A percentile compares a stretch with the other conserved stretches of the same genome.
Evolutionary conservation across 2,329 filamentous ascomycete species (phyloP).

Genomic region (Fusarium tjaetaba): DNA sequence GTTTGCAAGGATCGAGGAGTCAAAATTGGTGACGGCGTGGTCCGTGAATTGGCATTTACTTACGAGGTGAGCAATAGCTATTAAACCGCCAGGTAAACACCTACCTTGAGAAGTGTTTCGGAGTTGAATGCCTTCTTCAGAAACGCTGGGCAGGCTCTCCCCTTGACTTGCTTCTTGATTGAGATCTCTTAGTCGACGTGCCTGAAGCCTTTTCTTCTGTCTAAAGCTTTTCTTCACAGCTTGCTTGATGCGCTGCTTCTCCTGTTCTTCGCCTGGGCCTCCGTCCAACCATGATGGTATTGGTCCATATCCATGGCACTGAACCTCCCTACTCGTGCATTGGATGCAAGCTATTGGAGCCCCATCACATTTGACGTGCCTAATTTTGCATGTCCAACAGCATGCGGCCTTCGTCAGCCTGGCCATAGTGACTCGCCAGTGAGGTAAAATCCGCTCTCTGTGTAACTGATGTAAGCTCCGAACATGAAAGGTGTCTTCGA

Average conservation of each 20-base stretch:
- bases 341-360: background rate
- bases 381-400: background rate
- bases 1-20: background rate
- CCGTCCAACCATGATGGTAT: background rate
- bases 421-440: accelerated
- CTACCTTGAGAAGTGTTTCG: accelerated
- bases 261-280: background rate
- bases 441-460: accelerated
- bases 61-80: background rate
- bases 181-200: background rate
- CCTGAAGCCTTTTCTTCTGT: background rate
- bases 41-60: background rate
- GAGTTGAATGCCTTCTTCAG: accelerated
- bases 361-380: background rate
- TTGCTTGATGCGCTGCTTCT: background rate
- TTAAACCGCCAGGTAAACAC: too few species aligned
- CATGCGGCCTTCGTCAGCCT: background rate
- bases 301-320: background rate
- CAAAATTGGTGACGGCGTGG: background rate
- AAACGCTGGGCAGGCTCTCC: accelerated
- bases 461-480: background rate
- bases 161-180: accelerated
- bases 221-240: background rate
- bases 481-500: background rate
- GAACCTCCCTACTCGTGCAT: background rate